Base-by-base conservation (phyloP, 768 basidiomycete species). In the Pleurotus djamor region DNA sequence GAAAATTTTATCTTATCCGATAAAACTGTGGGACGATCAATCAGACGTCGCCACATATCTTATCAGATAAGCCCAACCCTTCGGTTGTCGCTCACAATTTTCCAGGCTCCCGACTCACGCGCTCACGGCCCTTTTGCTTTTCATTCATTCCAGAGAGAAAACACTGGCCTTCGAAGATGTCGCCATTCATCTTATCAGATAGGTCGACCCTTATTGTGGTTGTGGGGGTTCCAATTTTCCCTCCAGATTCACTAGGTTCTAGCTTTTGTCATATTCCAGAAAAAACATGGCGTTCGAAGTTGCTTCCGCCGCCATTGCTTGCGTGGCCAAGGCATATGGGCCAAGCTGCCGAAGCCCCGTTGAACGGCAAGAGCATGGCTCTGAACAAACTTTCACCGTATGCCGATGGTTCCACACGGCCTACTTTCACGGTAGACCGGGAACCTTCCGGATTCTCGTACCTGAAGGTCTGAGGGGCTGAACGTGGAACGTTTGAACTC, bases 371-470 rank as follows among this genome's bases (percentile, higher is more conserved):
- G 17, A 47, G 14, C 45, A 47, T 17, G 45, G 21, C 21, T 28
- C 45, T 47, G 45, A 16, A 47, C 17, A 8, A 12, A n/a, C n/a
- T n/a, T 47, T 47, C 45, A 17, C 45, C 13, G 45, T 7, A 47
- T 10, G 45, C 10, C 45, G 45, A 47, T 47, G 16, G 45, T n/a
- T 47, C 49, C 49, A 50, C 49, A 50, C 16, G 49, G 49, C 10
- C 12, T 35, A 32, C 9, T 32, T 33, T 50, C 49, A 35, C 34
- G 13, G 34, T 33, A 5, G 21, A 50, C 28, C 49, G 41, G 54
- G 54, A 44, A 44, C 54, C 37, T 33, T 17, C 54, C 54, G 54
- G 54, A 56, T 56, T 56, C 13, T 32, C 28, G 54, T 56, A 43
- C 54, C 54, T 56, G 52, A 36, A 37, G 21, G 21, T 28, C 21